Base-by-base conservation (phyloP, 257 asterid species). In the Lycium barbarum region DNA sequence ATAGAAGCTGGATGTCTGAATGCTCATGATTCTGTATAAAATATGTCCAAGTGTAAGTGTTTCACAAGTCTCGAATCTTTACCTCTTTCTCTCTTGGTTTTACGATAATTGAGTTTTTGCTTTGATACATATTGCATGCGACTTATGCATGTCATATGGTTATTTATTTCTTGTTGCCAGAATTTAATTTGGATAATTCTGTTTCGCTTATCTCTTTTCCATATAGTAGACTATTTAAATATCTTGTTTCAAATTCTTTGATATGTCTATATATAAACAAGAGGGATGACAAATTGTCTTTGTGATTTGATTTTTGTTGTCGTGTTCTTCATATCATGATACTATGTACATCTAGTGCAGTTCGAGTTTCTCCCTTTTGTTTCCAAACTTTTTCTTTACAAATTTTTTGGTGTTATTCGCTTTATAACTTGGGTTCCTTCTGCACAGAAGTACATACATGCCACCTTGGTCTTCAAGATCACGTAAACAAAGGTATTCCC, bases 381-480 rank as follows among this genome's bases (percentile, higher is more conserved):
- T 67, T 84, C 58, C n/a, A 66, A 2, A 9, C 47, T 65, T 15
- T 68, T 45, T 33, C 71, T n/a, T 40, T 20, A 1, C 13, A 67
- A 20, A 61, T 81, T 40, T 45, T 68, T 85, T 12, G 62, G 76
- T 63, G 80, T 73, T 86, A 15, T 83, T 66, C 62, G 80, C 83
- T 86, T 80, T 86, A 43, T 84, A 68, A 84, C 86, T 83, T 88
- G 81, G 61, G 76, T 89, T 86, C 14, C 86, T 87, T 85, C 57
- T 88, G 87, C 93, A 76, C 82, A 92, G 96, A 94, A 95, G 98
- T 95, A 91, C 87, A 81, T 84, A 89, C 95, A n/a, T 88, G 97
- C 88, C 95, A 90, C 89, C 89, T 84, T 17, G 95, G 95, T 85
- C 96, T 94, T 85, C 87, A 82, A 90, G 95, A 91, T 86, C 89